Conservation (phyloP, 2,329 filamentous ascomycete species). For the Aspergillus pseudotamarii region DNA sequence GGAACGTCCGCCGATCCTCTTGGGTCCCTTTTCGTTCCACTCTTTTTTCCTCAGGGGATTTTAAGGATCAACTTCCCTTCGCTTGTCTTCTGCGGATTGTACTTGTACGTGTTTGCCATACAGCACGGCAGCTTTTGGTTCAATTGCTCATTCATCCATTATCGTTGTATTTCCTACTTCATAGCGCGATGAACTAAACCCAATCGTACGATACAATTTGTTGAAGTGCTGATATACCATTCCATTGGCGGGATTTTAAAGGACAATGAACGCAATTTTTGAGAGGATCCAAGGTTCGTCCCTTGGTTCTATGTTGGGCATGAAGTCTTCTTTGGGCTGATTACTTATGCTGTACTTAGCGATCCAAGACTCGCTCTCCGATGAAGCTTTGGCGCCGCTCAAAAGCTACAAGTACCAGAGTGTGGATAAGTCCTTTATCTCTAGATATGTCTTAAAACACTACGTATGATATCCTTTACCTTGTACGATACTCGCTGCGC, state of each 20-base stretch:
- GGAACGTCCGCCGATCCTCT: conserved; percentile 12
- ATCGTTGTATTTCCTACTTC: conserved; percentile 1
- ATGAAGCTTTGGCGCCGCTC: conserved; percentile 87
- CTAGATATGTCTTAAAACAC: conserved; percentile 88
- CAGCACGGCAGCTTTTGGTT: not conserved
- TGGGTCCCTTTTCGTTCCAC: conserved; percentile 8
- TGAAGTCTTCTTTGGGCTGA: not conserved
- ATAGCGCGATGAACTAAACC: conserved; percentile 17
- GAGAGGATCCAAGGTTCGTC: conserved; percentile 41
- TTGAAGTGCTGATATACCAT: not conserved
- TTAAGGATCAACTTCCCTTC: not conserved
- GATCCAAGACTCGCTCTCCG: conserved; percentile 67
- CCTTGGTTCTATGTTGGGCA: not conserved
- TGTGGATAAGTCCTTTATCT: conserved; percentile 93
- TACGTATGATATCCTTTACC: conserved; percentile 69
- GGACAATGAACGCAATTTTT: conserved; percentile 35
- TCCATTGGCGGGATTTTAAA: not conserved
- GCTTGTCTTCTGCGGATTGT: not conserved
- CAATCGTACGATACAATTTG: conserved; percentile 1
- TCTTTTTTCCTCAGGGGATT: conserved; percentile 5
- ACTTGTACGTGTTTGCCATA: not conserved
- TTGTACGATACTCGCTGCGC: no score
- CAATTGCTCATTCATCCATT: not conserved
- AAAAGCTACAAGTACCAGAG: conserved; percentile 97
- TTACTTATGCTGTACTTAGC: conserved; percentile 23